Percentiles rank a stretch among this genome's conserved stretches.
Evolutionary conservation across 805 yeast species (phyloP).

Genomic region (Wickerhamia fluorescens): DNA sequence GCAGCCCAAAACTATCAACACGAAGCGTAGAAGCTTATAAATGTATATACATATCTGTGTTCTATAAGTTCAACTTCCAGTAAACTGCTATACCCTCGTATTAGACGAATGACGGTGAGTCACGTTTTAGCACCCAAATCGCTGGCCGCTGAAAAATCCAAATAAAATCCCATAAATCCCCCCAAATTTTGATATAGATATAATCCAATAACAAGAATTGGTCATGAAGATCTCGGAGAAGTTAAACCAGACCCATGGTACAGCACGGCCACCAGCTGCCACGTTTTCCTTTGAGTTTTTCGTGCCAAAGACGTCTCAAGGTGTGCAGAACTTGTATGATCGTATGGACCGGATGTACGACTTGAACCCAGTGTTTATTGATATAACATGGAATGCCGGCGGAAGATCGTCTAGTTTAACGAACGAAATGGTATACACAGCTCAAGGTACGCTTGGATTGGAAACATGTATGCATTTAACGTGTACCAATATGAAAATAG

Average conservation of each 20-base stretch:
- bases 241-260: constrained; percentile 35
- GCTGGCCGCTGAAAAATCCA: too few relatives aligned
- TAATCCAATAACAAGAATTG: too few relatives aligned
- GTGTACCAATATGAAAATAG: constrained; percentile 87
- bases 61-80: too few relatives aligned
- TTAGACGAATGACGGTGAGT: too few relatives aligned
- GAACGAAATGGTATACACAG: constrained; percentile 84
- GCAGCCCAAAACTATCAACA: too few relatives aligned
- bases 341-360: constrained; percentile 97
- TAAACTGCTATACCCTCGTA: too few relatives aligned
- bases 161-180: too few relatives aligned
- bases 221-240: constrained; percentile 40
- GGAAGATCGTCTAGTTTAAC: constrained; percentile 80
- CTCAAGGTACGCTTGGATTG: constrained; percentile 83
- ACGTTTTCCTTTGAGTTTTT: constrained; percentile 96
- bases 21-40: too few relatives aligned
- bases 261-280: constrained; percentile 39
- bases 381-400: constrained; percentile 98
- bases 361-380: constrained; percentile 83
- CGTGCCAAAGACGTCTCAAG: constrained; percentile 95
- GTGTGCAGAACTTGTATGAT: constrained; percentile 92
- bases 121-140: too few relatives aligned
- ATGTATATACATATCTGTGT: too few relatives aligned
- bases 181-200: too few relatives aligned
- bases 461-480: constrained; percentile 98